Percentiles rank a stretch among this genome's conserved stretches.
Evolutionary conservation across 345 rosid genomes (phyloP).

Genomic region (Melaleuca alternifolia): DNA sequence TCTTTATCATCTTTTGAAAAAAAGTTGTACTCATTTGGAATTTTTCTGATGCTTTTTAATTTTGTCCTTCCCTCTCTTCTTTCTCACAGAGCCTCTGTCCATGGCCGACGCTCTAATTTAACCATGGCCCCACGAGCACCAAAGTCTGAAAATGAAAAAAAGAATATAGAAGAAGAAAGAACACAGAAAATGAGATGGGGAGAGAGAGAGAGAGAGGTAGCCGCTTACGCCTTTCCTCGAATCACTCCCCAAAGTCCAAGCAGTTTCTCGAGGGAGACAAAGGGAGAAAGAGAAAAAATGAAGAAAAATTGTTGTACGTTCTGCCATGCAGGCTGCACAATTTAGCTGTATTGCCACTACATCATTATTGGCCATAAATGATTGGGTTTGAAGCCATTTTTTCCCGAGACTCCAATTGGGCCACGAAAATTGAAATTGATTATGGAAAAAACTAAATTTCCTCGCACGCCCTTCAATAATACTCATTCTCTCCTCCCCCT

Average conservation of each 20-base stretch:
- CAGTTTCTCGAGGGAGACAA: background rate
- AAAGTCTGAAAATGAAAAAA: background rate
- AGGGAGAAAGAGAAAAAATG: background rate
- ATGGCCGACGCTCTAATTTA: background rate
- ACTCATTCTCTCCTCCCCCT: background rate
- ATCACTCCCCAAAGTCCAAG: background rate
- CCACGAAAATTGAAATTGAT: background rate
- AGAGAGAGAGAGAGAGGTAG: background rate
- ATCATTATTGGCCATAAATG: background rate
- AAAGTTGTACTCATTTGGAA: background rate
- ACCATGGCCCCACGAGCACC: background rate
- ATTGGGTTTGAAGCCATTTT: background rate
- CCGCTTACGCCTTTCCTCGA: background rate
- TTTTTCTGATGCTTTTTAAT: background rate
- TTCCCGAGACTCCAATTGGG: background rate
- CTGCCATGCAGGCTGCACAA: background rate
- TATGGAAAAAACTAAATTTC: background rate
- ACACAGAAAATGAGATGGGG: background rate
- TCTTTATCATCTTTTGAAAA: background rate
- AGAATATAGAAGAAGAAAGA: background rate
- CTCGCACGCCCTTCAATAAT: background rate
- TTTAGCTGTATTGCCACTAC: constrained; percentile 1
- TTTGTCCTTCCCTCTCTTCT: background rate
- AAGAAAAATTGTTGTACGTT: background rate
- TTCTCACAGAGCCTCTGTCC: background rate